A percentile compares a stretch with the other conserved stretches of the same genome.
phyloP scores from a whole-genome alignment of 2,329 filamentous ascomycete species.

The Lecanosticta acicola region DNA sequence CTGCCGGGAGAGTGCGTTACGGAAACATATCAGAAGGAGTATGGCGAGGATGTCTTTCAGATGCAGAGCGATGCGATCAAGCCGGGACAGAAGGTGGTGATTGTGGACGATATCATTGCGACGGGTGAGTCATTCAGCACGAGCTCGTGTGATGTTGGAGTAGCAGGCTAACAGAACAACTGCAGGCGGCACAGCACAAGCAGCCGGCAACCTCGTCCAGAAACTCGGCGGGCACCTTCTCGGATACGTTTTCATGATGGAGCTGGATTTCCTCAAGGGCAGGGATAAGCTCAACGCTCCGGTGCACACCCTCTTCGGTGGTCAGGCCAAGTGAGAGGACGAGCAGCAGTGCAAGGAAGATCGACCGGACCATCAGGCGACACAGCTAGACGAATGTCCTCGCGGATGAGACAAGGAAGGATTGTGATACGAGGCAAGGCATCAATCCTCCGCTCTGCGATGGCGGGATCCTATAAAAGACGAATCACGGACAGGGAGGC shows the following conservation, averaged over 20 bases:
- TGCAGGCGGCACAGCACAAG: constrained; percentile 81
- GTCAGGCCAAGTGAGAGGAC: constrained; percentile 45
- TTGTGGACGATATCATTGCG: constrained; percentile 97
- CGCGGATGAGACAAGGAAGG: not conserved
- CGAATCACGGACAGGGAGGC: not conserved
- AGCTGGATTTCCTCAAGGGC: constrained; percentile 88
- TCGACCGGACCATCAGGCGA: too few species aligned
- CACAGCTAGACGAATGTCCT: too few species aligned
- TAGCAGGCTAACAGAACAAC: constrained; percentile 1
- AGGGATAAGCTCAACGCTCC: constrained; percentile 81
- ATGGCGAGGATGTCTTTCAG: constrained; percentile 91
- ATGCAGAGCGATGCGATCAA: constrained; percentile 85
- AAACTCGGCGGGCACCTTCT: constrained; percentile 80
- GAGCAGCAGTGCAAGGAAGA: too few species aligned
- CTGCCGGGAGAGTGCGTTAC: constrained; percentile 83
- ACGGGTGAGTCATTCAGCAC: constrained; percentile 62
- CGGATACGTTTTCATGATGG: constrained; percentile 91
- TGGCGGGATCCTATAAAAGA: not conserved
- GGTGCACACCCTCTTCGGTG: constrained; percentile 73
- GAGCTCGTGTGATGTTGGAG: not conserved
- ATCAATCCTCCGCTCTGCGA: not conserved
- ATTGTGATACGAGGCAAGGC: not conserved
- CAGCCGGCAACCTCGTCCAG: constrained; percentile 78
- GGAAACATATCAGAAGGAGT: constrained; percentile 89
- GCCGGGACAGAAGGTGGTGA: constrained; percentile 78